Evolutionary conservation across 345 rosid species (phyloP).

Genomic region (Capsella bursapastoris): DNA sequence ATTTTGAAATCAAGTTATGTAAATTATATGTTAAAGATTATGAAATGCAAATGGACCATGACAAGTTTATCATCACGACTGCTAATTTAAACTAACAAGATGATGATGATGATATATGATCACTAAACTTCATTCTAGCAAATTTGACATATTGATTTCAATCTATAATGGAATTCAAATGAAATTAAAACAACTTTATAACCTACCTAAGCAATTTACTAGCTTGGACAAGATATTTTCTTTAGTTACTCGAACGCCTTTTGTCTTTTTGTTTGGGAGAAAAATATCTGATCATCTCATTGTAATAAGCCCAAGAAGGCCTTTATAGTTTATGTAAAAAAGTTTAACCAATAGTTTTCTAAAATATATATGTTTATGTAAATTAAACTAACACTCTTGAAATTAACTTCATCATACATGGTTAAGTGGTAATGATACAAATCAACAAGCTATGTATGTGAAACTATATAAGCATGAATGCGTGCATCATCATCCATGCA

Average conservation of each 20-base stretch:
- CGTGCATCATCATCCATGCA: slow-evolving; percentile 11
- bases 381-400: background rate
- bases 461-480: slow-evolving; percentile 6
- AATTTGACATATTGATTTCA: background rate
- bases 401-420: background rate
- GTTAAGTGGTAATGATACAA: slow-evolving; percentile 1
- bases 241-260: background rate
- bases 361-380: background rate
- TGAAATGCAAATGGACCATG: too few relatives aligned
- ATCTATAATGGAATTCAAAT: too few relatives aligned
- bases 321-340: background rate
- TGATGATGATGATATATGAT: background rate
- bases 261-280: slow-evolving; percentile 6
- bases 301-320: slow-evolving; percentile 12
- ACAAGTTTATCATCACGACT: background rate
- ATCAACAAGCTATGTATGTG: slow-evolving; percentile 8
- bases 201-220: too few relatives aligned
- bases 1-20: background rate
- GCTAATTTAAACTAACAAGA: background rate
- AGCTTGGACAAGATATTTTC: too few relatives aligned
- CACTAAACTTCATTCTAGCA: background rate
- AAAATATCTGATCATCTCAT: background rate
- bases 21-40: background rate
- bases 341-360: too few relatives aligned
- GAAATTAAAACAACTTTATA: too few relatives aligned